Percentiles rank a stretch among this genome's conserved stretches.
phyloP scores from a whole-genome alignment of 129 eudicot species.

The Mikania micrantha region DNA sequence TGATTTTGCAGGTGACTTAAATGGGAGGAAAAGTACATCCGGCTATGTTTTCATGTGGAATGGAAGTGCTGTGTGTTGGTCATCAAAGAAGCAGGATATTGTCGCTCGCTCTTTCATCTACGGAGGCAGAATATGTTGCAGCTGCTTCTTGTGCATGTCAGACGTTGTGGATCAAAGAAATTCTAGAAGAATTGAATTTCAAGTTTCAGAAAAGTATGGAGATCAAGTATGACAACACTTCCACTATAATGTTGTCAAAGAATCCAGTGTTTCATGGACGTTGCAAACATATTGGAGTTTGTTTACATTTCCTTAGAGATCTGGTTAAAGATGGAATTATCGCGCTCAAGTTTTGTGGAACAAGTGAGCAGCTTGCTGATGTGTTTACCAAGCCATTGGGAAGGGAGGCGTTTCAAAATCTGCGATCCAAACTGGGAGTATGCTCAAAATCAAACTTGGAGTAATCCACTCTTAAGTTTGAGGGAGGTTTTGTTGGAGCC shows the following conservation, averaged over 20 bases:
- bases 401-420: too few species aligned
- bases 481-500: too few species aligned
- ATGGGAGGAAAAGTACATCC: not conserved
- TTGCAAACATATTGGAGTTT: not conserved
- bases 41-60: not conserved
- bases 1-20: not conserved
- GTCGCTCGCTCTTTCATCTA: not conserved
- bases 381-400: too few species aligned
- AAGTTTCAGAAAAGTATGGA: not conserved
- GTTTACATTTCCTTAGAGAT: not conserved
- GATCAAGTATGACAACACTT: not conserved
- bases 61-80: not conserved
- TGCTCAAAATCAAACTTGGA: too few species aligned
- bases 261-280: not conserved
- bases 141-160: not conserved
- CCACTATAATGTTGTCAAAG: not conserved
- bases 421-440: too few species aligned
- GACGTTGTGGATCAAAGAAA: not conserved
- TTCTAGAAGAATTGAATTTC: not conserved
- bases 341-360: not conserved
- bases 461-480: too few species aligned
- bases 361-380: too few species aligned
- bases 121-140: not conserved
- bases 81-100: not conserved
- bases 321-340: too few species aligned